Percentiles rank a stretch among this genome's conserved stretches.
These are phyloP conservation scores for Brassica cretica DNA, from an alignment of 345 rosid genomes.

Conservation along the genomic window DNA sequence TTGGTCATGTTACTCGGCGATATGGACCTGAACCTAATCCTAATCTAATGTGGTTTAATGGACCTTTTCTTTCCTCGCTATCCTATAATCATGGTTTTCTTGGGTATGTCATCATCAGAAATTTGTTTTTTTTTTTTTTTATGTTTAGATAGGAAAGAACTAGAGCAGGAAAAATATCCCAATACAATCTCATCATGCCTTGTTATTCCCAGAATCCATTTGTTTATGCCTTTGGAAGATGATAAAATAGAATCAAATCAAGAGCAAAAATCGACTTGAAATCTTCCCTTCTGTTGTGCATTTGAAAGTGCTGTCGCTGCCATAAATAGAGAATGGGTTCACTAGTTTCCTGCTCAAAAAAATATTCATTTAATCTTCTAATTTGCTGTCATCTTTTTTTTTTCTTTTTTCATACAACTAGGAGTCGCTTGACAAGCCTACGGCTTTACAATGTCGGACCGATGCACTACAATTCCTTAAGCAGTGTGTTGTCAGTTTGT, in stretches of 20 bases:
- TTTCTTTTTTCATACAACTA: constrained; percentile 27
- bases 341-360: neutral
- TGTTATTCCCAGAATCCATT: neutral
- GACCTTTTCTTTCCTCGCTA: constrained; percentile 64
- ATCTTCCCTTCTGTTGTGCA: neutral
- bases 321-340: neutral
- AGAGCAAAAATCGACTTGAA: constrained; percentile 35
- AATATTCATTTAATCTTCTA: neutral
- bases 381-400: constrained; percentile 15
- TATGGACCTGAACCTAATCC: constrained; percentile 36
- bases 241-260: constrained; percentile 37
- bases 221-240: neutral
- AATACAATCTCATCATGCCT: neutral
- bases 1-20: constrained; percentile 73
- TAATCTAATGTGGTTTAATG: constrained; percentile 49
- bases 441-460: constrained; percentile 73
- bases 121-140: neutral
- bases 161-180: neutral
- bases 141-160: constrained; percentile 3
- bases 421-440: constrained; percentile 65
- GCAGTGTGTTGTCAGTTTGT: constrained; percentile 61
- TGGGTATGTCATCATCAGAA: constrained; percentile 19
- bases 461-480: constrained; percentile 57
- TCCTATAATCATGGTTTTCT: constrained; percentile 33
- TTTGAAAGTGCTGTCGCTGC: constrained; percentile 47